Evolutionary conservation across 805 yeast genomes (phyloP), one percentile per base, ranked within the genome.

Genomic region (Barnettozyma pratensis): DNA sequence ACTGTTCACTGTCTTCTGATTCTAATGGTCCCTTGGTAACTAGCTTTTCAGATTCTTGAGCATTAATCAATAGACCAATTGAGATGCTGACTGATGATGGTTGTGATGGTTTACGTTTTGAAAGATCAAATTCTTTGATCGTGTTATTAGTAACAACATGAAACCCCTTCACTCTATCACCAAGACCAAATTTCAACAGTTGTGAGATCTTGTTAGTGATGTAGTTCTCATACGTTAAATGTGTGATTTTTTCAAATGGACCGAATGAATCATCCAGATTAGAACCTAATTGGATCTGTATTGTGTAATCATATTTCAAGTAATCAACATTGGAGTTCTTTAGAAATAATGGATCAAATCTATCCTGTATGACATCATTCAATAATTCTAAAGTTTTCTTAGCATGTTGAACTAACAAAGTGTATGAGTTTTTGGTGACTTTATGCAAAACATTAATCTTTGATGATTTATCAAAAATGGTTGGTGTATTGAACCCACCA

Each of bases 21-120:
- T 80, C 85, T 37, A 77, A 74, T 8, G 98, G 97, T 2, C 97
- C 97, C 60, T 81, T 87, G 1, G 96, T 87, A 1, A 94, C 88
- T 41, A 87, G 68, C 66, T 83, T 86, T 57, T 90, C 97, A 52
- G 85, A 74, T 59, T 85, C 88, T 7, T 75, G 77, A 6, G 94
- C 73, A 60, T 91, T 81, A 10, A 89, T 73, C 40, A 79, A 68
- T 9, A 92, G 59, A 1, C 96, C 96, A 34, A 92, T 65, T 30
- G 69, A 71, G 40, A 78, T 61, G 3, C 62, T 60, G 58, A 63
- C 51, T 59, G 63, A 47, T 52, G 45, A 41, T 44, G 57, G 57
- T 25, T 61, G 58, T 1, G 67, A 56, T 1, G 84, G 77, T 59
- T 80, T 83, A 58, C 92, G 71, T 61, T 76, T 83, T 41, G 66